phyloP scores from a whole-genome alignment of 805 yeast genomes.

The Yarrowia sp. region DNA sequence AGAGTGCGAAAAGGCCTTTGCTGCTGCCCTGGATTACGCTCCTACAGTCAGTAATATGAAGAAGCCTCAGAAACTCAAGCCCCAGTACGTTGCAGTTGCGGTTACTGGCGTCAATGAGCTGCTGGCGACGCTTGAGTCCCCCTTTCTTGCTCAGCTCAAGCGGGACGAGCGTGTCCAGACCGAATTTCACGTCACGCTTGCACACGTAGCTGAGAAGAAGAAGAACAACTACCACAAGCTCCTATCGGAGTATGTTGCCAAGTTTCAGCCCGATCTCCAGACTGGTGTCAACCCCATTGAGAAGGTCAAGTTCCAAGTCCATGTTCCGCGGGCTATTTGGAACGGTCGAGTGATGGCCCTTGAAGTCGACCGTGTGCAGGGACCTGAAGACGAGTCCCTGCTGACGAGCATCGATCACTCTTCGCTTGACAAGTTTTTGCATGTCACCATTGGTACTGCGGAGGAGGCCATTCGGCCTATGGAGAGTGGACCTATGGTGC shows the following conservation, averaged over 20 bases:
- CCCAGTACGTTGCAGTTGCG: constrained; percentile 56
- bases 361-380: constrained; percentile 8
- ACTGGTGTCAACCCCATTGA: constrained; percentile 14
- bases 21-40: constrained; percentile 59
- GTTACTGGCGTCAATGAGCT: constrained; percentile 43
- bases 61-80: constrained; percentile 39
- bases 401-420: neutral
- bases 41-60: constrained; percentile 58
- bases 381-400: constrained; percentile 2
- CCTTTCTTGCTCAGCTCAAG: neutral
- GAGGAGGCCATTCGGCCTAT: constrained; percentile 10
- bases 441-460: constrained; percentile 26
- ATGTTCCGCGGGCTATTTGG: constrained; percentile 7
- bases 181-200: constrained; percentile 50
- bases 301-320: constrained; percentile 15
- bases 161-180: constrained; percentile 40
- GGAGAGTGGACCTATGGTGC: constrained; percentile 30
- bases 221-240: constrained; percentile 25
- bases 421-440: constrained; percentile 21
- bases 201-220: constrained; percentile 43
- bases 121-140: neutral
- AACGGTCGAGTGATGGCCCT: constrained; percentile 21
- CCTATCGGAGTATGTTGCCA: neutral
- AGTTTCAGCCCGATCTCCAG: neutral
- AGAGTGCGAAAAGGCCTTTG: constrained; percentile 57